Evolutionary conservation across 495 filamentous ascomycete species (phyloP), one percentile per base, ranked within the genome.

Genomic region (Polyplosphaeria fusca): DNA sequence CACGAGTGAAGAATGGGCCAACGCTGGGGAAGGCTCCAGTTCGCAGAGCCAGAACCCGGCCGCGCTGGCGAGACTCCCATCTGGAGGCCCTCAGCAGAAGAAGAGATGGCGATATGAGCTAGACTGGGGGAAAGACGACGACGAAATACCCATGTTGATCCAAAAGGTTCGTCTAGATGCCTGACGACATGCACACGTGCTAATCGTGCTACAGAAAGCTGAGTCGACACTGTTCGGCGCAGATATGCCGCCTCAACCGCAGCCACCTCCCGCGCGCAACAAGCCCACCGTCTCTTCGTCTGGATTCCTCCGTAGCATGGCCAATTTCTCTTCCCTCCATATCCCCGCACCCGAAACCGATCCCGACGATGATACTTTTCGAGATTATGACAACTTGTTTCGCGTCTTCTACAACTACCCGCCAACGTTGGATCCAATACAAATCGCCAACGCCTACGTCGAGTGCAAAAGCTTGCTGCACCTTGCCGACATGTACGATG

Each of bases 371-470:
- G 86, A 94, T 43, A 76, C 88, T 22, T 73, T 96, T 28, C 86
- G 87, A 42, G 88, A 93, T 70, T 95, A 96, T 70, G 90, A 95
- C 69, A 95, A 95, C 72, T 78, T 96, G 48, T 89, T 96, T 69
- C 86, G 90, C 50, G 82, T 91, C 42, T 94, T 95, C 76, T 96
- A 96, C 75, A 95, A 95, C 69, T 86, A 94, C 67, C 75, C 89
- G 1, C 90, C 91, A 0, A 63, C 79, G 3, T 79, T 96, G 25
- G 89, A 94, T 73, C 78, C 79, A 19, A 79, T 91, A 68, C 91
- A 92, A 68, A 91, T 95, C 55, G 88, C 89, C 58, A 85, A 88
- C 61, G 87, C 89, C 16, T 96, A 96, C 70, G 82, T 90, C 25
- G 87, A 95, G 68, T 95, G 89, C 79, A 93, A 95, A 70, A 82